Evolutionary conservation across 73 alveolate genomes (phyloP).

Genomic region (Paramecium pentaurelia): DNA sequence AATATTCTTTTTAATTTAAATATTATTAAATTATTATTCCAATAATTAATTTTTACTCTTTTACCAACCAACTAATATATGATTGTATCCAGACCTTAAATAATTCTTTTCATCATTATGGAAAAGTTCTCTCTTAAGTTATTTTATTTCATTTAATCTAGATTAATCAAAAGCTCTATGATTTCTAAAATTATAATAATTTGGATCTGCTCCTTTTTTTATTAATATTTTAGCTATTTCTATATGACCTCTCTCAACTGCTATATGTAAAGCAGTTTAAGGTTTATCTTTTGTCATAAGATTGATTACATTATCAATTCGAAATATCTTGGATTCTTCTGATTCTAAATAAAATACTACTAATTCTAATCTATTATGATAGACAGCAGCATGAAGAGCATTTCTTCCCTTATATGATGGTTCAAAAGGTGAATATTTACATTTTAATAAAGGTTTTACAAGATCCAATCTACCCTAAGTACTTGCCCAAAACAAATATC

Average conservation of each 20-base stretch:
- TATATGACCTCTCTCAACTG: background rate
- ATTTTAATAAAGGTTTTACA: background rate
- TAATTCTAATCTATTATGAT: background rate
- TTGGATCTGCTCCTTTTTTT: background rate
- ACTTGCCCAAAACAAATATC: conserved; percentile 18
- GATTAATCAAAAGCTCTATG: conserved; percentile 10
- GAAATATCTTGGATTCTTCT: background rate
- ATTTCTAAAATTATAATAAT: background rate
- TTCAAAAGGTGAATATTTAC: background rate
- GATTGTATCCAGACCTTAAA: background rate
- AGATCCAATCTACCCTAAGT: background rate
- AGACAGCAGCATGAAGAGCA: conserved; percentile 6
- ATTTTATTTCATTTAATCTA: background rate
- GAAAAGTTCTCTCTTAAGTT: background rate
- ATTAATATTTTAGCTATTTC: background rate
- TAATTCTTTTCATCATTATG: background rate
- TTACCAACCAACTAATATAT: background rate
- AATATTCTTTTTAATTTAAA: background rate
- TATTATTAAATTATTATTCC: background rate
- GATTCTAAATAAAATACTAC: background rate
- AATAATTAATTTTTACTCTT: background rate
- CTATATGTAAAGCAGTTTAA: background rate
- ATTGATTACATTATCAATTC: background rate
- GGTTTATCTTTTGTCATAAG: conserved; percentile 1
- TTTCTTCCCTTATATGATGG: background rate